Evolutionary conservation across 257 asterid species (phyloP), one percentile per base, ranked within the genome.

Genomic region (Primulina huaijiensis): DNA sequence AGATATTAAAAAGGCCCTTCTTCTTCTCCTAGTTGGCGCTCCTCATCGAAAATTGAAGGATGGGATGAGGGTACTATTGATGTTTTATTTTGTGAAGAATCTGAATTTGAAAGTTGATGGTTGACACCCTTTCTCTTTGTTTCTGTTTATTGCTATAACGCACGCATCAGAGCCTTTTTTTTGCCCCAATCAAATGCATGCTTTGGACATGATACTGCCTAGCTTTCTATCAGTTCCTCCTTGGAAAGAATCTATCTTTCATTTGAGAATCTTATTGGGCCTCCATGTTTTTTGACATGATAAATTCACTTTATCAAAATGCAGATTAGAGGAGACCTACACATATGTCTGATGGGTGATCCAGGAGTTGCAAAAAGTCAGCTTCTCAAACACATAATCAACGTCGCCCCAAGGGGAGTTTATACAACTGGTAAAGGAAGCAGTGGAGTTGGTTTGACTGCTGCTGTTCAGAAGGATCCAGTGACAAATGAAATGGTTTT

Each of bases 341-440:
- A 90, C 80, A 82, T 88, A 72, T 88, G 97, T 71, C 74, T 88
- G 81, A 88, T 90, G 96, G 96, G 96, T 76, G 99, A 94, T 80
- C 99, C 98, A 9, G 97, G 98, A 70, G 99, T 94, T 59, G 98
- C 98, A 79, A 94, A 94, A 82, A 94, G 99, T 65, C 99, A 94
- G 84, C 95, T 94, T 77, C 96, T 94, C 37, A 94, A 94, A 79
- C 98, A 94, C 85, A 94, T 94, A 82, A 91, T 94, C 55, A 94
- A 85, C 75, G 95, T 94, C 79, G 97, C 98, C 60, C 98, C 98
- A 60, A 85, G 98, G 76, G 98, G 96, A 40, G 89, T 94, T 58
- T 91, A 91, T 75, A 94, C 99, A 52, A 94, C 99, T 31, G 99
- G 99, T 17, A 91, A 84, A 79, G 99, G 97, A 76, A 94, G 97